Evolutionary conservation across 768 basidiomycete genomes (phyloP).

Genomic region (Artomyces pyxidatus): DNA sequence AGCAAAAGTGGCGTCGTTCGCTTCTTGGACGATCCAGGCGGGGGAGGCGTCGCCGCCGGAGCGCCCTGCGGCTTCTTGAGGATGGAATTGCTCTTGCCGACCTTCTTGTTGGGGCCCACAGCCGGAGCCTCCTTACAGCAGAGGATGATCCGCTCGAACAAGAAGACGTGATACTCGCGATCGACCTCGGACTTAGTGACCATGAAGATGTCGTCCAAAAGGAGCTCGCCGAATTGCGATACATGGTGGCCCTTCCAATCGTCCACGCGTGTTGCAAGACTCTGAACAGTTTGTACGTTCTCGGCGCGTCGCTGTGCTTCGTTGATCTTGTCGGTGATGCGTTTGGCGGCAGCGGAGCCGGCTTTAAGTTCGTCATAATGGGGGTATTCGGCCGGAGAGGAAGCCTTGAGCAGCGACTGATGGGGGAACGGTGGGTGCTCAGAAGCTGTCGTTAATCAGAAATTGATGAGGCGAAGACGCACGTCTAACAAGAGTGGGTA

Average conservation of each 20-base stretch:
- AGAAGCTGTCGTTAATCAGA: conserved; percentile 7
- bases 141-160: conserved; percentile 97
- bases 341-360: conserved; percentile 81
- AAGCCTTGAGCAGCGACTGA: conserved; percentile 72
- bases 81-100: conserved; percentile 79
- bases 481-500: conserved; percentile 93
- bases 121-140: conserved; percentile 88
- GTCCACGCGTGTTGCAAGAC: conserved; percentile 78
- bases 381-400: conserved; percentile 52
- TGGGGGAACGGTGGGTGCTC: conserved; percentile 5
- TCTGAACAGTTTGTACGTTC: conserved; percentile 85
- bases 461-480: conserved; percentile 25
- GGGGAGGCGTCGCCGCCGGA: conserved; percentile 39
- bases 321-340: conserved; percentile 93
- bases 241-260: conserved; percentile 99
- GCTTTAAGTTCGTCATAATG: conserved; percentile 74
- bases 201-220: conserved; percentile 91
- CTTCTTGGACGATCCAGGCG: conserved; percentile 52
- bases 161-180: conserved; percentile 96
- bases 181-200: conserved; percentile 96
- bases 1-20: conserved; percentile 77
- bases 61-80: conserved; percentile 71
- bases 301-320: conserved; percentile 89
- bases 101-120: conserved; percentile 57
- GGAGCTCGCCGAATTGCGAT: conserved; percentile 86